Percentiles rank a stretch among this genome's conserved stretches.
These are phyloP conservation scores for Xylaria sp. DNA, from an alignment of 2,329 filamentous ascomycete species.

Conservation along the genomic window DNA sequence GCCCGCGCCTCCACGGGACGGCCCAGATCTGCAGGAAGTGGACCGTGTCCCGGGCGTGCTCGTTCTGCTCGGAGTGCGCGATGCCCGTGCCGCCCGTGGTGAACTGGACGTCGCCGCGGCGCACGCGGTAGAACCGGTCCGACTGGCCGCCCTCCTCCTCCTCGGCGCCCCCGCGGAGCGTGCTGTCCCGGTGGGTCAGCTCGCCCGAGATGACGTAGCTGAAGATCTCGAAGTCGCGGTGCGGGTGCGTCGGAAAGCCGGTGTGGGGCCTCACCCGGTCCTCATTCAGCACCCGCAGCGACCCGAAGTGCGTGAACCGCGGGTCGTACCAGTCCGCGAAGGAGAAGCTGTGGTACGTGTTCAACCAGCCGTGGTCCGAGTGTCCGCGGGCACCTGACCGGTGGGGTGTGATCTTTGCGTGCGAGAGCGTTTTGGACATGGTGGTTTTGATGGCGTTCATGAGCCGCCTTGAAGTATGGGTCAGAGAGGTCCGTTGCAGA, in stretches of 20 bases:
- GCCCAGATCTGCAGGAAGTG: constrained; percentile 93
- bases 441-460: constrained; percentile 47
- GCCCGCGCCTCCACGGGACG: constrained; percentile 71
- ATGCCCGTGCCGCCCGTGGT: constrained; percentile 84
- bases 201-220: constrained; percentile 80
- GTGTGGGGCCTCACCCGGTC: constrained; percentile 74
- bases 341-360: constrained; percentile 84
- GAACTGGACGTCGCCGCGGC: constrained; percentile 84
- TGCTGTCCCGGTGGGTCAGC: constrained; percentile 84
- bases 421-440: constrained; percentile 65
- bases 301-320: constrained; percentile 68
- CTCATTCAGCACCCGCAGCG: constrained; percentile 84
- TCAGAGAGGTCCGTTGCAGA: background rate
- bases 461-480: constrained; percentile 9
- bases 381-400: constrained; percentile 74
- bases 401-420: constrained; percentile 75
- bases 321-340: constrained; percentile 76
- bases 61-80: constrained; percentile 81
- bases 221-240: constrained; percentile 89
- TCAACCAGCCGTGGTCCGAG: constrained; percentile 83
- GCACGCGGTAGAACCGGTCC: constrained; percentile 71
- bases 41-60: constrained; percentile 69
- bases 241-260: constrained; percentile 84
- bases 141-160: constrained; percentile 61
- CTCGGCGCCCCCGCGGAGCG: constrained; percentile 71